These are phyloP conservation scores for Alternaria gansuensis DNA, from an alignment of 2,329 filamentous ascomycete genomes.

Conservation along the genomic window DNA sequence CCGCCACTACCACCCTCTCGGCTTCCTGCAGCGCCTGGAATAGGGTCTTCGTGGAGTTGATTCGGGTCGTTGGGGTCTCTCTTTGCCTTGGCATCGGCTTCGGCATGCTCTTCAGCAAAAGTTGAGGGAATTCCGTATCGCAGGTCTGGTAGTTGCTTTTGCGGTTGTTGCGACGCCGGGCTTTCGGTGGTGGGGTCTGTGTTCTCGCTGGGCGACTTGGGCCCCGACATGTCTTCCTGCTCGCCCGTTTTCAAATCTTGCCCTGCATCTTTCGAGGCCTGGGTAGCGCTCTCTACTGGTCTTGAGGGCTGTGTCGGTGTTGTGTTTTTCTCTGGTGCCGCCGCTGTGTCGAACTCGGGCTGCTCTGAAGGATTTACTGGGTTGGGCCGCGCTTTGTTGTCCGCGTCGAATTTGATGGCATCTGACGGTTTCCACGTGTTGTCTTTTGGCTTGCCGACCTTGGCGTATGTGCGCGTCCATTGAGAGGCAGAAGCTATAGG, in stretches of 20 bases:
- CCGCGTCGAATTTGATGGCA: conserved; percentile 51
- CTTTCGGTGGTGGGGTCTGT: conserved; percentile 54
- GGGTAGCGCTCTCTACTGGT: conserved; percentile 32
- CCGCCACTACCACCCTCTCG: conserved; percentile 61
- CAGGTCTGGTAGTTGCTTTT: conserved; percentile 81
- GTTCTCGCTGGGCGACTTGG: conserved; percentile 48
- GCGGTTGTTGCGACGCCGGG: conserved; percentile 57
- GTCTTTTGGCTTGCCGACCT: conserved; percentile 41
- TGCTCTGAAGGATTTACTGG: conserved; percentile 47
- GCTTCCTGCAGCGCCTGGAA: conserved; percentile 54
- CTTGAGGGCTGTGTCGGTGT: conserved; percentile 38
- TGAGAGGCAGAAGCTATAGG: conserved; percentile 42
- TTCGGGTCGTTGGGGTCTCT: conserved; percentile 49
- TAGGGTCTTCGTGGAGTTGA: conserved; percentile 64
- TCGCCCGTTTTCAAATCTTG: conserved; percentile 35
- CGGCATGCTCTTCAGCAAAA: conserved; percentile 73
- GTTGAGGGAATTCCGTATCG: conserved; percentile 96
- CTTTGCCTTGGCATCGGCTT: conserved; percentile 49
- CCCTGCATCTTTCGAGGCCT: conserved; percentile 27
- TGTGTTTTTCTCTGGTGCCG: conserved; percentile 31
- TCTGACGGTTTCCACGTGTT: conserved; percentile 55
- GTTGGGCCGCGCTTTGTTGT: conserved; percentile 35
- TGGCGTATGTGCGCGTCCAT: conserved; percentile 41
- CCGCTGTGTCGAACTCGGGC: conserved; percentile 43
- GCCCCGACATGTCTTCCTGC: conserved; percentile 52